Conservation (phyloP, 768 basidiomycete species). For the Phlebiopsis flavidoalba region DNA sequence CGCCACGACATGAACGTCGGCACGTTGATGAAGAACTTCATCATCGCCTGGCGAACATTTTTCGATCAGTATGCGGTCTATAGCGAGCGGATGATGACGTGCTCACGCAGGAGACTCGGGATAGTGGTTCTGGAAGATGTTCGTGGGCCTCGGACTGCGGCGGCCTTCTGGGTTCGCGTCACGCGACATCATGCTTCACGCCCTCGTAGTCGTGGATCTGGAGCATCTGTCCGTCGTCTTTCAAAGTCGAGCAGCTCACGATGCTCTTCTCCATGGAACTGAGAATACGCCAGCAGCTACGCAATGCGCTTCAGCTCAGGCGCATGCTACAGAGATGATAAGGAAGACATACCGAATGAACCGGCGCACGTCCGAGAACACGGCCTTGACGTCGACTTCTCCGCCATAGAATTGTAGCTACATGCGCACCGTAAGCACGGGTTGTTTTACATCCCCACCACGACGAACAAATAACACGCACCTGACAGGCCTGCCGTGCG, state of each 20-base stretch:
- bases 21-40: conserved; percentile 81
- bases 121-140: conserved; percentile 72
- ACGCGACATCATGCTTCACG: conserved; percentile 55
- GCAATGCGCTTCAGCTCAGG: conserved; percentile 15
- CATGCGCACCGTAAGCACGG: background rate
- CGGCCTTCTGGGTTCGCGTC: conserved; percentile 73
- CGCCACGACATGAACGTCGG: conserved; percentile 72
- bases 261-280: conserved; percentile 71
- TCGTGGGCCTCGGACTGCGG: conserved; percentile 69
- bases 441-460: background rate
- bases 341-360: conserved; percentile 58
- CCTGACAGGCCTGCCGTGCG: conserved; percentile 62
- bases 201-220: conserved; percentile 83
- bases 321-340: background rate
- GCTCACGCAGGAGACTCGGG: conserved; percentile 72
- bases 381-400: conserved; percentile 55
- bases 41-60: conserved; percentile 35
- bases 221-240: conserved; percentile 62
- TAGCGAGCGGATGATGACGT: background rate
- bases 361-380: conserved; percentile 72
- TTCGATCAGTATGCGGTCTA: background rate
- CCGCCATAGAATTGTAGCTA: conserved; percentile 82
- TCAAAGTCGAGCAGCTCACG: conserved; percentile 61
- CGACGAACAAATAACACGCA: conserved; percentile 29
- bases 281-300: conserved; percentile 77